Evolutionary conservation across 2,329 filamentous ascomycete species (phyloP).

Genomic region (Scedosporium minutisporum): DNA sequence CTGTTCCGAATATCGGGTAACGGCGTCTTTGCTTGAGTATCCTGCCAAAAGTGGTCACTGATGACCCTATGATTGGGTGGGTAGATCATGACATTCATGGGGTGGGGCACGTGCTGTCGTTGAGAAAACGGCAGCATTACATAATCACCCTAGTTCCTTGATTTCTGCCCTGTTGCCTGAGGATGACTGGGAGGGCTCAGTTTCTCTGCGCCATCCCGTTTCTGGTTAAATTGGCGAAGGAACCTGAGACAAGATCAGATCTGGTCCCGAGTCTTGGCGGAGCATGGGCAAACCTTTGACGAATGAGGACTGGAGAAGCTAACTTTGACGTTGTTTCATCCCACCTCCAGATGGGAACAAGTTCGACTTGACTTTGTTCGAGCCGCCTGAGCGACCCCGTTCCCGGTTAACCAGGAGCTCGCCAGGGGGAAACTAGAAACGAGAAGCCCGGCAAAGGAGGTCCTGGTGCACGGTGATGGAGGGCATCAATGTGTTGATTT

Average conservation of each 20-base stretch:
- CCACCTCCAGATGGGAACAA: neutral
- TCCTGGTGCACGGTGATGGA: neutral
- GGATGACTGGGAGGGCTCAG: neutral
- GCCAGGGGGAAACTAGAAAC: neutral
- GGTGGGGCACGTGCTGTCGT: no score
- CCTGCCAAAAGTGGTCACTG: no score
- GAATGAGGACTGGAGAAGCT: neutral
- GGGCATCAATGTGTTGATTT: neutral
- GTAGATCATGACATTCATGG: no score
- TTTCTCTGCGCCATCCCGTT: neutral
- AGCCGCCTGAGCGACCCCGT: neutral
- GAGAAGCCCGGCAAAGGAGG: neutral
- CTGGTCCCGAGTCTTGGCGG: neutral
- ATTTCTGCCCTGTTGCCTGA: no score
- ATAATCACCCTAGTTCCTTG: no score
- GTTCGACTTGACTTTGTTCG: neutral
- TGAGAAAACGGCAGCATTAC: no score
- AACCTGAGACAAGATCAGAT: neutral
- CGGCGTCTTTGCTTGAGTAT: no score
- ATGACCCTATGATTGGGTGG: no score
- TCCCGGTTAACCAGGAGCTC: neutral
- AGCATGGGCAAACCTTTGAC: neutral
- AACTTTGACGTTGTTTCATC: slow-evolving; percentile 4
- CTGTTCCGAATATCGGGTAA: no score
- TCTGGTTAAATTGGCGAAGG: neutral